phyloP scores from a whole-genome alignment of 2,329 filamentous ascomycete species.

The Xylariaceae sp. region DNA sequence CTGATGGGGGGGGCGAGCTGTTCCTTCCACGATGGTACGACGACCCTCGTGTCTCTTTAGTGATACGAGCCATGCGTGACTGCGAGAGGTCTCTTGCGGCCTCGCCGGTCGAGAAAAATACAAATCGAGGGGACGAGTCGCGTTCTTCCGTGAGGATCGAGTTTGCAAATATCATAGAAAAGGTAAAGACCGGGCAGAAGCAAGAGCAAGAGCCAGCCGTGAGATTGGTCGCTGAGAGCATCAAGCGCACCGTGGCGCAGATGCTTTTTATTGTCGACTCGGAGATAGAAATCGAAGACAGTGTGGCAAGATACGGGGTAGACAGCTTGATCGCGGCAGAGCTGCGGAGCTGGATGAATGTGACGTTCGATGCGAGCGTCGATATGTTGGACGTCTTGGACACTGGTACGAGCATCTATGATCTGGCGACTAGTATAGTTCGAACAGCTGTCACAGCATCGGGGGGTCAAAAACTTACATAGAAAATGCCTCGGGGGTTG shows the following conservation, averaged over 20 bases:
- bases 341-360: conserved; percentile 6
- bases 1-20: conserved; percentile 2
- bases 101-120: no score
- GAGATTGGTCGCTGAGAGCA: background rate
- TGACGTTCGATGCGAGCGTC: background rate
- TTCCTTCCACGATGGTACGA: conserved; percentile 3
- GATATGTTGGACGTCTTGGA: conserved; percentile 1
- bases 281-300: background rate
- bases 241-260: conserved; percentile 2
- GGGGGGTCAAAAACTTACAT: no score
- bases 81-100: no score
- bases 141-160: no score
- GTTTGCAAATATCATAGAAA: background rate
- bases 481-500: no score
- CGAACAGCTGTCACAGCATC: no score
- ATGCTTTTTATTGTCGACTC: background rate
- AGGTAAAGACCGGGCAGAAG: background rate
- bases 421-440: no score
- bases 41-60: conserved; percentile 4
- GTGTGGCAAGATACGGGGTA: conserved; percentile 4
- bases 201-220: background rate
- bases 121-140: no score
- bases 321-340: conserved; percentile 7
- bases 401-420: background rate
- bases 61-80: conserved; percentile 6